Conservation (phyloP, 495 filamentous ascomycete species). For the Rusavskia elegans region DNA sequence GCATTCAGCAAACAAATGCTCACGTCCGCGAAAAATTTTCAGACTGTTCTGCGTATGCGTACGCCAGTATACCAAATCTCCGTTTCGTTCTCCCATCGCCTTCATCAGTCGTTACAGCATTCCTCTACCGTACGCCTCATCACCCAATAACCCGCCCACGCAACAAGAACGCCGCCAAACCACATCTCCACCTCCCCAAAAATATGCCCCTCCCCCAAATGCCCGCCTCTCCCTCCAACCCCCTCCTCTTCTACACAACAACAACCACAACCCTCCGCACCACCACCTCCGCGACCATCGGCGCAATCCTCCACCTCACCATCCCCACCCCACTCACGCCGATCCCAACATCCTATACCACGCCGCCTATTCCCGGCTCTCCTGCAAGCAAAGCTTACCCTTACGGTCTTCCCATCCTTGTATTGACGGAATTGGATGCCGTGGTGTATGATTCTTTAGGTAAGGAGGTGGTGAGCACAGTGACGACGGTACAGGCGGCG, state of each 20-base stretch:
- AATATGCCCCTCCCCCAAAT: not conserved
- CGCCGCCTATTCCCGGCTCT: not conserved
- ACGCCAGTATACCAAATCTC: too few species aligned
- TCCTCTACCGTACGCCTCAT: too few species aligned
- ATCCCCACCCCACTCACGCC: not conserved
- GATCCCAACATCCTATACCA: not conserved
- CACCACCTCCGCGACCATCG: not conserved
- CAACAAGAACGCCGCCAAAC: not conserved
- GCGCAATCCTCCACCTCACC: not conserved
- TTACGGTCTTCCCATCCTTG: not conserved
- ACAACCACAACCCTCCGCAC: not conserved
- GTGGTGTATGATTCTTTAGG: not conserved
- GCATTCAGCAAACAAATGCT: too few species aligned
- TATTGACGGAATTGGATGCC: not conserved
- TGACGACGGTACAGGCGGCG: too few species aligned
- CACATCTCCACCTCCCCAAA: not conserved
- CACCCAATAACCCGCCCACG: too few species aligned
- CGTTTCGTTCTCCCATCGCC: too few species aligned
- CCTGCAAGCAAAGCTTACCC: not conserved
- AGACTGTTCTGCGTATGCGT: too few species aligned
- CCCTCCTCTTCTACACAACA: not conserved
- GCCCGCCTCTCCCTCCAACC: not conserved
- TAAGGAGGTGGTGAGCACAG: too few species aligned
- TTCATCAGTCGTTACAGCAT: too few species aligned
- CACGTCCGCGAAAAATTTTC: too few species aligned